Evolutionary conservation across 192 early-diverging fungal species (phyloP).

Genomic region (Podila epigama): DNA sequence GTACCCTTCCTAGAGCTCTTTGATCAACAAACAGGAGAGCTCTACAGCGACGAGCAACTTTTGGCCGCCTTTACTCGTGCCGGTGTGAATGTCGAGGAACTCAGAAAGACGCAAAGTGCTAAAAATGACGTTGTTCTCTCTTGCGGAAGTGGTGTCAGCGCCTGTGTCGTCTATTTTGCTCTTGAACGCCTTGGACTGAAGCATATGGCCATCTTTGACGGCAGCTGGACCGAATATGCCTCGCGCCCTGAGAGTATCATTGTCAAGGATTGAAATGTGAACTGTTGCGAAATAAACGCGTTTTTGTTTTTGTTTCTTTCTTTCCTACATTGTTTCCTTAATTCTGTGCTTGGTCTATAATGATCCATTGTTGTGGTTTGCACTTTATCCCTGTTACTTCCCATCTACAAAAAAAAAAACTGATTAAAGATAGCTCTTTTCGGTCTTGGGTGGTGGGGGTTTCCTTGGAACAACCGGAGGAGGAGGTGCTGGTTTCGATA

Average conservation of each 20-base stretch:
- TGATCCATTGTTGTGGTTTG: too few relatives aligned
- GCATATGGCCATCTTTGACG: constrained; percentile 83
- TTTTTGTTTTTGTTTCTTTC: too few relatives aligned
- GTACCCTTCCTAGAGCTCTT: constrained; percentile 72
- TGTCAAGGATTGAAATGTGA: constrained; percentile 52
- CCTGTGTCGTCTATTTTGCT: constrained; percentile 81
- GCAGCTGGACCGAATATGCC: constrained; percentile 93
- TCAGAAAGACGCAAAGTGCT: constrained; percentile 3
- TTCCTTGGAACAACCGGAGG: constrained; percentile 30
- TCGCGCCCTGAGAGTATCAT: constrained; percentile 73
- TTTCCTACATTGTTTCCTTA: not conserved
- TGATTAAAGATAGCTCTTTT: constrained; percentile 41
- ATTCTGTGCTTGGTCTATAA: too few relatives aligned
- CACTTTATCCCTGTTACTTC: too few relatives aligned
- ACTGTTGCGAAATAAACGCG: not conserved
- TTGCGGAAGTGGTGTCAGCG: constrained; percentile 92
- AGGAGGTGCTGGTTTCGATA: constrained; percentile 1
- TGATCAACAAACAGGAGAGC: constrained; percentile 56
- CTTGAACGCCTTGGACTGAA: constrained; percentile 73
- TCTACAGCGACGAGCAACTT: constrained; percentile 64
- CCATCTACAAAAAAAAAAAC: not conserved
- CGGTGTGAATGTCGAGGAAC: constrained; percentile 65
- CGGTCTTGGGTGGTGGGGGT: constrained; percentile 37
- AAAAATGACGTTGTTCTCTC: constrained; percentile 74
- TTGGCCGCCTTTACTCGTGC: constrained; percentile 60